Conservation (phyloP, 1,284 basidiomycete genomes). For the Ustilago xerochloae region DNA sequence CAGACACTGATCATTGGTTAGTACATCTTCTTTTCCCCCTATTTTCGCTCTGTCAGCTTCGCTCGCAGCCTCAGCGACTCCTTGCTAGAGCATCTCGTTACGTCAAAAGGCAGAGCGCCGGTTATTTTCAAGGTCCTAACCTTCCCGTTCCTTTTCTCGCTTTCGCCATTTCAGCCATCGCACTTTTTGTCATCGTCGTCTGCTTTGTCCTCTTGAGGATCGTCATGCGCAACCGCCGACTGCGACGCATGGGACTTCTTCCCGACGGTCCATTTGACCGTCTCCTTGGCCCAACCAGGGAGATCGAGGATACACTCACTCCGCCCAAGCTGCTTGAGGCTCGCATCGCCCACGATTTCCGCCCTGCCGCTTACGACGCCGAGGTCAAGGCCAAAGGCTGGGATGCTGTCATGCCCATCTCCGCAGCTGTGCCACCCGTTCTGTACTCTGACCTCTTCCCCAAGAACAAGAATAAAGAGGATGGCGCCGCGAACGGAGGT, state of each 20-base stretch:
- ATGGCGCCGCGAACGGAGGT: background rate
- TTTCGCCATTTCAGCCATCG: conserved; percentile 59
- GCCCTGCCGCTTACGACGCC: conserved; percentile 28
- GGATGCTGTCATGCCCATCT: conserved; percentile 59
- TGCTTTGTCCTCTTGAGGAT: conserved; percentile 62
- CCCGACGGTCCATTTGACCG: conserved; percentile 54
- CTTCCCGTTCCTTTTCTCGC: conserved; percentile 52
- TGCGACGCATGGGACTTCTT: conserved; percentile 55
- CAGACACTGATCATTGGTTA: conserved; percentile 63
- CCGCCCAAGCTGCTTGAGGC: conserved; percentile 62
- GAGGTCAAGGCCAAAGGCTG: conserved; percentile 49
- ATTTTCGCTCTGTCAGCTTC: conserved; percentile 9
- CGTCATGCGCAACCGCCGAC: conserved; percentile 59
- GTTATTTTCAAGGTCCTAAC: conserved; percentile 28
- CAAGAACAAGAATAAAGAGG: conserved; percentile 7
- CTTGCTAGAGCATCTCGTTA: background rate
- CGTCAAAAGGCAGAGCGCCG: conserved; percentile 25
- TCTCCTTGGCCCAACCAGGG: conserved; percentile 43
- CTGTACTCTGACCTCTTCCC: conserved; percentile 49
- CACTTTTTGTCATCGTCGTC: conserved; percentile 63
- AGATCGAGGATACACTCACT: conserved; percentile 55
- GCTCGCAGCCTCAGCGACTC: background rate
- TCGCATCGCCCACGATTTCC: conserved; percentile 50
- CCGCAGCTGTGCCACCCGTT: conserved; percentile 50
- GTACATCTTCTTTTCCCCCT: conserved; percentile 29